A percentile compares a stretch with the other conserved stretches of the same genome.
phyloP scores from a whole-genome alignment of 177 flowering plant species.

The Vitis hybrid region DNA sequence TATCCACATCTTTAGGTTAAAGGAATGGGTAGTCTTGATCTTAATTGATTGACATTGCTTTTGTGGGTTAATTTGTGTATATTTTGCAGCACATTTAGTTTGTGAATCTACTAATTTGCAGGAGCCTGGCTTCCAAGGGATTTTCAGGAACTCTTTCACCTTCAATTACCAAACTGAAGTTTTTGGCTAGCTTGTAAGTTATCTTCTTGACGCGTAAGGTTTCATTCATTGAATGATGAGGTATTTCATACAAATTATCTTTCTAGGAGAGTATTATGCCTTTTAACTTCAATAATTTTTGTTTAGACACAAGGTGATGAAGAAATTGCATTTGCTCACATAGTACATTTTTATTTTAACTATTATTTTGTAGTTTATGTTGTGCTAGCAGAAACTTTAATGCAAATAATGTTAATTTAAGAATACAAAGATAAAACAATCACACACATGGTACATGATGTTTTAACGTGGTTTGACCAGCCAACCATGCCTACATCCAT shows the following conservation, averaged over 20 bases:
- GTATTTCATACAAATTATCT: neutral
- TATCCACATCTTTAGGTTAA: neutral
- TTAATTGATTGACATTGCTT: slow-evolving; percentile 3
- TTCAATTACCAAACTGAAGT: slow-evolving; percentile 64
- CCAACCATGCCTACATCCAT: too few relatives aligned
- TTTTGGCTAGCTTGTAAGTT: slow-evolving; percentile 65
- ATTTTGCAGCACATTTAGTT: slow-evolving; percentile 18
- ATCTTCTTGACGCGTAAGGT: neutral
- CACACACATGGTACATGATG: too few relatives aligned
- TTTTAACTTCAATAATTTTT: neutral
- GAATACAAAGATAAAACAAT: too few relatives aligned
- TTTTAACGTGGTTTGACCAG: too few relatives aligned
- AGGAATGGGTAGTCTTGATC: neutral
- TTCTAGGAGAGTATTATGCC: neutral
- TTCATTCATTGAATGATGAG: neutral
- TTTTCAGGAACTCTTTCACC: slow-evolving; percentile 80
- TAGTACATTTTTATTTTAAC: neutral
- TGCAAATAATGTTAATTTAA: too few relatives aligned
- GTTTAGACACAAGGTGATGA: neutral
- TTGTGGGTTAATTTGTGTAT: slow-evolving; percentile 5
- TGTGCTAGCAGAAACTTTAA: too few relatives aligned
- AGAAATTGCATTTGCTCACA: neutral
- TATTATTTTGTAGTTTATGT: neutral
- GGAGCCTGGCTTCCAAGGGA: slow-evolving; percentile 78
- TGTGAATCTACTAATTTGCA: slow-evolving; percentile 33